These are phyloP conservation scores for Ascoidea asiatica DNA, from an alignment of 805 yeast species.

Conservation along the genomic window DNA sequence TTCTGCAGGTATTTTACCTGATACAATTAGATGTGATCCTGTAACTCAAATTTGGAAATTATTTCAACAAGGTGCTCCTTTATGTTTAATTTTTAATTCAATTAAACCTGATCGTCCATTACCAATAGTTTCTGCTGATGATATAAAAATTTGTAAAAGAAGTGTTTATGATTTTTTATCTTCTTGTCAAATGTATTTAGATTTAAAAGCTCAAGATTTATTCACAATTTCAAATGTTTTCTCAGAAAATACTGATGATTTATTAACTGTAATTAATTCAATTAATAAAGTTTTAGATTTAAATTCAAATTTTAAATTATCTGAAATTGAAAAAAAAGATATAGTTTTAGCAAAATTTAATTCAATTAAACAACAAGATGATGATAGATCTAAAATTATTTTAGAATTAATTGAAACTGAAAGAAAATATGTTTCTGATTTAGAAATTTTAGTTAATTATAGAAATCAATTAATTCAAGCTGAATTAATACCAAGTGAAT, in stretches of 20 bases:
- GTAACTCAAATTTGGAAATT: conserved; percentile 83
- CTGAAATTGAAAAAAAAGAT: conserved; percentile 15
- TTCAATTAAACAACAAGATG: conserved; percentile 18
- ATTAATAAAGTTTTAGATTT: conserved; percentile 51
- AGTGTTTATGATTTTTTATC: conserved; percentile 80
- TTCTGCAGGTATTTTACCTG: conserved; percentile 68
- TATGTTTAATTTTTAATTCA: conserved; percentile 73
- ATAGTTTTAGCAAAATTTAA: conserved; percentile 1
- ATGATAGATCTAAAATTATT: conserved; percentile 63
- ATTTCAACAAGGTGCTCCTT: conserved; percentile 84
- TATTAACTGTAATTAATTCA: conserved; percentile 62
- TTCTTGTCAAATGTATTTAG: conserved; percentile 69
- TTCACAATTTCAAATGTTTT: conserved; percentile 87
- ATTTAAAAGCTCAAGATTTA: conserved; percentile 65
- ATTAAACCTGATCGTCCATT: conserved; percentile 46
- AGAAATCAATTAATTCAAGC: conserved; percentile 52
- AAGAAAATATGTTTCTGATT: conserved; percentile 82
- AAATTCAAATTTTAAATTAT: conserved; percentile 24
- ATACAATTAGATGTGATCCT: conserved; percentile 70
- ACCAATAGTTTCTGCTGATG: conserved; percentile 61
- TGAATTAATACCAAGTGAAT: conserved; percentile 65
- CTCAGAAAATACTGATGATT: conserved; percentile 65
- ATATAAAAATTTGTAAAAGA: conserved; percentile 72
- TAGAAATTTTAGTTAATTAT: conserved; percentile 61
- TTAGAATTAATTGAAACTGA: conserved; percentile 82